Percentiles rank a stretch among this genome's conserved stretches.
phyloP scores from a whole-genome alignment of 352 stramenopile genomes.

The Poterioochromonas sp. region DNA sequence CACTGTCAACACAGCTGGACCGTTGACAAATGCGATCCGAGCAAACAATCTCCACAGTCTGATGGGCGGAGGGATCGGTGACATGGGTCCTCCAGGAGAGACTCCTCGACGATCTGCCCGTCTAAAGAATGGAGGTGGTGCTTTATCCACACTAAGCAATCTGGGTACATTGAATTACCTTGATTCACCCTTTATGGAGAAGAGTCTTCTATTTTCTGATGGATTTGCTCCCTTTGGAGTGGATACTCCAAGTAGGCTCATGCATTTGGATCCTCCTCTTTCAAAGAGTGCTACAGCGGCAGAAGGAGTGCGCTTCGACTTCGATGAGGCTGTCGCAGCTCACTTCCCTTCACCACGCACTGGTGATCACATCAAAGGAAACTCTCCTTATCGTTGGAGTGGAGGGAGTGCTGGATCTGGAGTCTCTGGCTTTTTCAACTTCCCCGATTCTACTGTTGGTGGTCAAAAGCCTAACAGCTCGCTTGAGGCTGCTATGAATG shows the following conservation, averaged over 20 bases:
- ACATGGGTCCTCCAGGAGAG: conserved; percentile 23
- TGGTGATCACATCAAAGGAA: conserved; percentile 14
- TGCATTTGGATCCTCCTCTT: background rate
- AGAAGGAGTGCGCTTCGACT: conserved; percentile 4
- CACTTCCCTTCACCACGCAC: conserved; percentile 27
- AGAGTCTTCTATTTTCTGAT: background rate
- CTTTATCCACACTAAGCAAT: background rate
- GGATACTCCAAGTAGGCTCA: background rate
- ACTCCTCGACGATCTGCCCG: background rate
- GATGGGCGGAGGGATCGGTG: background rate
- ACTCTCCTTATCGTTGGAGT: background rate
- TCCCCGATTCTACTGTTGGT: background rate
- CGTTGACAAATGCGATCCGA: background rate
- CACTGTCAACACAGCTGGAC: background rate
- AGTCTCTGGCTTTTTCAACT: background rate
- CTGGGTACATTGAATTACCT: background rate
- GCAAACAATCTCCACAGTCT: background rate
- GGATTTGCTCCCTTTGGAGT: background rate
- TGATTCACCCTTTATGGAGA: conserved; percentile 4
- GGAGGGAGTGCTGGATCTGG: background rate
- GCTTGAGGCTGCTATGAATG: too few species aligned
- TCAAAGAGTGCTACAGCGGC: background rate
- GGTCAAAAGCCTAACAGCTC: too few species aligned
- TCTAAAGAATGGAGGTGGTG: background rate
- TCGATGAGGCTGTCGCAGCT: conserved; percentile 8